Evolutionary conservation across 352 stramenopile genomes (phyloP).

Genomic region (Phytopythium oedochilum): DNA sequence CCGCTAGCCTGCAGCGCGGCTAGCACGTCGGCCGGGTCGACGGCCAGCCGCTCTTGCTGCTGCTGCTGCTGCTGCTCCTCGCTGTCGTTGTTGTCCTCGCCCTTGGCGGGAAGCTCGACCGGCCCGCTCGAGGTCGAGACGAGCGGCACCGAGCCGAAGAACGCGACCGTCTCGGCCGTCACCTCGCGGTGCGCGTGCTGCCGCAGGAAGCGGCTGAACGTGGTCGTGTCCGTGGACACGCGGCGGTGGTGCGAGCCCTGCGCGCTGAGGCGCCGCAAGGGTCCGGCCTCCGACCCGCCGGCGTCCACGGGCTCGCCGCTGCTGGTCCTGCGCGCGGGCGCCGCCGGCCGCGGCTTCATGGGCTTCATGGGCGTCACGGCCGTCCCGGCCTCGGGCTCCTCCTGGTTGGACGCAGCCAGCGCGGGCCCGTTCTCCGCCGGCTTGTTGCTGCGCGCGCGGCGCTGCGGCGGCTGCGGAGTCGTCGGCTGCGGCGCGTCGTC

Average conservation of each 20-base stretch:
- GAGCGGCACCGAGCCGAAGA: conserved; percentile 46
- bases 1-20: conserved; percentile 7
- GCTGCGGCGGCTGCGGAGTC: conserved; percentile 43
- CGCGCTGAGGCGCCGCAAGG: conserved; percentile 42
- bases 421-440: conserved; percentile 17
- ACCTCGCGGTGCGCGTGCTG: conserved; percentile 62
- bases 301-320: conserved; percentile 16
- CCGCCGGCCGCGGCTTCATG: conserved; percentile 18
- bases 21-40: conserved; percentile 34
- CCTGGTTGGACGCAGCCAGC: conserved; percentile 16
- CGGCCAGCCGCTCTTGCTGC: conserved; percentile 8
- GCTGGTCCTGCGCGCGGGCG: conserved; percentile 9
- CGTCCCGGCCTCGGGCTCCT: conserved; percentile 6
- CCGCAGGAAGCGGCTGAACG: conserved; percentile 54
- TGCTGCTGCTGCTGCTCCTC: conserved; percentile 22
- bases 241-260: conserved; percentile 63
- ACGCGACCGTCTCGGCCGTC: conserved; percentile 38
- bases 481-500: conserved; percentile 16
- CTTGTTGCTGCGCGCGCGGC: conserved; percentile 16
- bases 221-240: conserved; percentile 67
- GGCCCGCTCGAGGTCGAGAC: conserved; percentile 25
- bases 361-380: conserved; percentile 10
- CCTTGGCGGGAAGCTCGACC: not conserved
- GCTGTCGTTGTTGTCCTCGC: conserved; percentile 20
- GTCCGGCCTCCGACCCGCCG: conserved; percentile 38